phyloP scores from a whole-genome alignment of 768 basidiomycete genomes.

The Mycena vitilis region DNA sequence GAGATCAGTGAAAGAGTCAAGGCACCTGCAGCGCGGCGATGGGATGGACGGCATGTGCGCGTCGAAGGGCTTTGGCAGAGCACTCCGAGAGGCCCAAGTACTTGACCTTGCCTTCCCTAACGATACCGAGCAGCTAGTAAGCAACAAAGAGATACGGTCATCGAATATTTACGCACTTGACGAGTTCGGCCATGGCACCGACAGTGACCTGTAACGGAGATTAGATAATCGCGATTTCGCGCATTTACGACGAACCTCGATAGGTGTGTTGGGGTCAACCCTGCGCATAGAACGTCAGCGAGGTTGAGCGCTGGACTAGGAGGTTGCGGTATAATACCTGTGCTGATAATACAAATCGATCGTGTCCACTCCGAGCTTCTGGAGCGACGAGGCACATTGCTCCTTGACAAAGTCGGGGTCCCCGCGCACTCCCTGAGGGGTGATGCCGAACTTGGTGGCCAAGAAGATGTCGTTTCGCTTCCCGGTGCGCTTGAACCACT shows the following conservation, averaged over 20 bases:
- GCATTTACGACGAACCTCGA: slow-evolving; percentile 35
- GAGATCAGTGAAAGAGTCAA: no score
- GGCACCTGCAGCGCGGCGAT: slow-evolving; percentile 58
- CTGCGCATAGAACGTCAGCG: background rate
- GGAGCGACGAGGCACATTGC: slow-evolving; percentile 48
- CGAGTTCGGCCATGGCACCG: slow-evolving; percentile 49
- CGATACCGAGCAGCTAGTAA: background rate
- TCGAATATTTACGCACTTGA: slow-evolving; percentile 46
- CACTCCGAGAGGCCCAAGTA: slow-evolving; percentile 66
- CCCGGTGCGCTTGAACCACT: slow-evolving; percentile 55
- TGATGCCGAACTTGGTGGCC: slow-evolving; percentile 64
- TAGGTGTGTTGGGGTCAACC: slow-evolving; percentile 42
- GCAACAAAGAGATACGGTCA: slow-evolving; percentile 8
- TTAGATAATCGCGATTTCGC: background rate
- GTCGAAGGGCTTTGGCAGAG: slow-evolving; percentile 55
- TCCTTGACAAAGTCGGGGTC: slow-evolving; percentile 51
- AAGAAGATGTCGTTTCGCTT: slow-evolving; percentile 64
- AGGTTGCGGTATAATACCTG: slow-evolving; percentile 34
- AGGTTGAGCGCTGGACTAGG: background rate
- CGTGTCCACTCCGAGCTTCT: slow-evolving; percentile 44
- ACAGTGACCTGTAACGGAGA: slow-evolving; percentile 39
- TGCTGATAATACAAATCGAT: slow-evolving; percentile 52
- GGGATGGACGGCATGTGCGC: slow-evolving; percentile 60
- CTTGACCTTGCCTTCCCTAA: slow-evolving; percentile 55
- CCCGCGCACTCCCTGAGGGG: slow-evolving; percentile 38